Base-by-base conservation (phyloP, 345 rosid genomes). In the Toxicodendron radicans region DNA sequence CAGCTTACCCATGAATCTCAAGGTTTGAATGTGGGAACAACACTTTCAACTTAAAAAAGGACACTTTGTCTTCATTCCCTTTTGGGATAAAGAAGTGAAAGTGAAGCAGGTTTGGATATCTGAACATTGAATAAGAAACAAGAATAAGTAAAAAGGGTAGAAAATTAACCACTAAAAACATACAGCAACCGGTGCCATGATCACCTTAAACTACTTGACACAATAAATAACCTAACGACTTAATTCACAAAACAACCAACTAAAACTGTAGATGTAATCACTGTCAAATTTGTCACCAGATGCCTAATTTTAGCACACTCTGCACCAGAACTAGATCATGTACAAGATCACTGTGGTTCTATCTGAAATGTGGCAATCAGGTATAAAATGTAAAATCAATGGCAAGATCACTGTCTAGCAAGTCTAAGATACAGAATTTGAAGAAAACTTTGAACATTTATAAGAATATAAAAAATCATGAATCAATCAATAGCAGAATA, bases 81-180 rank as follows among this genome's bases (percentile, higher is more conserved):
- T 81, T 74, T 11, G 84, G 88, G 64, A 79, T 70, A 79, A 85
- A 85, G 78, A 83, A 75, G 66, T 85, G 86, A 63, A 85, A 85
- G 59, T 64, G 68, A 58, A 83, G 60, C 33, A 67, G 73, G 14
- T 79, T 81, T 57, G 88, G 83, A 73, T 64, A 62, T 64, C 87
- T 84, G 79, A 14, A 66, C 24, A 53, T 58, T 16, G 53, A 64
- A 71, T 17, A 71, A 73, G 32, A 35, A 71, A 70, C 21, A 2
- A 74, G 46, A 33, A 12, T 20, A 56, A 67, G 72, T 17, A 27
- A 66, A 20, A 56, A 53, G 2, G 21, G 7, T 35, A 74, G 65
- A 54, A 27, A 14, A 57, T 10, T 14, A 16, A 64, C 18, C 52
- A n/a, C 30, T 20, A 1, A 35, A 53, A 43, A 20, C 23, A 70